phyloP scores from a whole-genome alignment of 1,284 basidiomycete species.

The Ceratobasidium sp. region DNA sequence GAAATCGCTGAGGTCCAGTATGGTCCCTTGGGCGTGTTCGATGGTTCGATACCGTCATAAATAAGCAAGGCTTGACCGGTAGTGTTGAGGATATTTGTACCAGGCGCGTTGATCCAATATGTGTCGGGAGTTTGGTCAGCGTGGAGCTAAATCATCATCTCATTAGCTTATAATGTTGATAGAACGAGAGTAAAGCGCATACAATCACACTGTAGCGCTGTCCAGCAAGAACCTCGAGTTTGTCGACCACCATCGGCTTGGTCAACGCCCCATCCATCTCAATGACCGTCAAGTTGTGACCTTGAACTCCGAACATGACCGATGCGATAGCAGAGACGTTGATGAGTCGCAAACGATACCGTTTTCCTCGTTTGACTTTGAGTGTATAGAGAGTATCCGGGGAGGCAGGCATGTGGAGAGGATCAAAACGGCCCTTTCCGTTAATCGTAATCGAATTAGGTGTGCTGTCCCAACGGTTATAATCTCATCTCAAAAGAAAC shows the following conservation, averaged over 20 bases:
- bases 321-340: constrained; percentile 53
- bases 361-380: constrained; percentile 56
- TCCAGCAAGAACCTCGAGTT: constrained; percentile 57
- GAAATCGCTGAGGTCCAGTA: too few relatives aligned
- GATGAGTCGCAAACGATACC: constrained; percentile 64
- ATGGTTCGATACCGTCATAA: background rate
- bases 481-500: constrained; percentile 43
- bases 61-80: constrained; percentile 20
- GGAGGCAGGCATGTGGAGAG: background rate
- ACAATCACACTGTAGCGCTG: constrained; percentile 63
- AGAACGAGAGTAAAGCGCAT: constrained; percentile 49
- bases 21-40: background rate
- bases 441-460: constrained; percentile 52
- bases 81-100: constrained; percentile 43
- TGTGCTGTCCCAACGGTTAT: constrained; percentile 39
- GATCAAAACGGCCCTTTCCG: constrained; percentile 43
- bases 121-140: constrained; percentile 54
- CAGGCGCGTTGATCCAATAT: constrained; percentile 54
- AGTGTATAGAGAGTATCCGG: constrained; percentile 17
- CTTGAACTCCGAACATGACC: constrained; percentile 57
- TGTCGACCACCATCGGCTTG: constrained; percentile 55
- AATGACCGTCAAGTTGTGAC: constrained; percentile 62
- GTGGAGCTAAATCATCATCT: constrained; percentile 46
- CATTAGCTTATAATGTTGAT: background rate
- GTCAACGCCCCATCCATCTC: constrained; percentile 60